Percentiles rank a stretch among this genome's conserved stretches.
Conservation (phyloP, 371 early-diverging fungal species). For the Dichotomocladium elegans region DNA sequence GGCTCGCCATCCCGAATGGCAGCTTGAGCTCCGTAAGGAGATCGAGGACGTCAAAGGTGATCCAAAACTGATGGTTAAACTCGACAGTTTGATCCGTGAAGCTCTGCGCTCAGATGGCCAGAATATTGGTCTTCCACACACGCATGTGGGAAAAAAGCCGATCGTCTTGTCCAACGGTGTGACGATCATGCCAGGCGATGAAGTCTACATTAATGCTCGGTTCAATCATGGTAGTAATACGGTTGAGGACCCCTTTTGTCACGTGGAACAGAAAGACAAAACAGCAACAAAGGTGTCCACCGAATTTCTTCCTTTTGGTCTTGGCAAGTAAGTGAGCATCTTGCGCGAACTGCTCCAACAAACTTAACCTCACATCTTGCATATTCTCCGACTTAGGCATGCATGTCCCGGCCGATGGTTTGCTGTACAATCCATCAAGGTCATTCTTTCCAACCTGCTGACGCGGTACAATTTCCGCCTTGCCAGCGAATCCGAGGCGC, state of each 20-base stretch:
- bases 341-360: neutral
- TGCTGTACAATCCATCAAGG: slow-evolving; percentile 21
- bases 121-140: slow-evolving; percentile 25
- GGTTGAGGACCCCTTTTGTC: slow-evolving; percentile 34
- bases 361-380: too few species aligned
- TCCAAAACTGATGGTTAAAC: slow-evolving; percentile 30
- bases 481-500: too few species aligned
- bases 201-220: slow-evolving; percentile 25
- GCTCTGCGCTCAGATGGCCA: slow-evolving; percentile 20
- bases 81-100: slow-evolving; percentile 54
- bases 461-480: slow-evolving; percentile 1
- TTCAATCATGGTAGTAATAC: slow-evolving; percentile 20
- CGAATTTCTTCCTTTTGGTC: slow-evolving; percentile 46
- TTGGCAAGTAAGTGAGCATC: slow-evolving; percentile 37
- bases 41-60: slow-evolving; percentile 26
- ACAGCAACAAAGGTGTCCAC: slow-evolving; percentile 28
- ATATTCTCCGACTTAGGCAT: slow-evolving; percentile 2
- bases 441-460: slow-evolving; percentile 6
- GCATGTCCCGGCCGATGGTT: slow-evolving; percentile 29
- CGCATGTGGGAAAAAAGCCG: slow-evolving; percentile 15
- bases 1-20: neutral
- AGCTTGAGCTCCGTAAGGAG: slow-evolving; percentile 33
- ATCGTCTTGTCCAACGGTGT: slow-evolving; percentile 37
- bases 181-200: slow-evolving; percentile 32
- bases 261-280: slow-evolving; percentile 33